A percentile compares a stretch with the other conserved stretches of the same genome.
Evolutionary conservation across 345 rosid species (phyloP).

Genomic region (Citrus mangshanensis): DNA sequence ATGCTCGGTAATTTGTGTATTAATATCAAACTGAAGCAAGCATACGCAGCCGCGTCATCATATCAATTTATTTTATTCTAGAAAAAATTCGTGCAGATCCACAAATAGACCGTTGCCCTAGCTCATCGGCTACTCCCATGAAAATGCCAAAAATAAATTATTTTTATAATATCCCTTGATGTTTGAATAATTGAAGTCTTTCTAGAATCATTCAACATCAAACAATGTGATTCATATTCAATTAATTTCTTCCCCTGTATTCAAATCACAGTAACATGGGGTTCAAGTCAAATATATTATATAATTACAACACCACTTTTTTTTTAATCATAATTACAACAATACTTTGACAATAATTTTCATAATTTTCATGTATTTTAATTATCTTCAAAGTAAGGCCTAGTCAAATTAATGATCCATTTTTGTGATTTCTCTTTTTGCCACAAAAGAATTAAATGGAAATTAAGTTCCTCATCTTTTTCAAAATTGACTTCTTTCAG

Average conservation of each 20-base stretch:
- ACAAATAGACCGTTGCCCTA: background rate
- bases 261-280: background rate
- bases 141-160: background rate
- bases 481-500: background rate
- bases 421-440: too few species aligned
- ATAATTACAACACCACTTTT: background rate
- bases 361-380: background rate
- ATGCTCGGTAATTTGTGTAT: too few species aligned
- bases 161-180: background rate
- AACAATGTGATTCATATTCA: background rate
- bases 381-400: background rate
- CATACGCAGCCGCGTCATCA: background rate
- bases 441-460: background rate
- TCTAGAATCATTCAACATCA: background rate
- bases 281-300: background rate
- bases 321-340: background rate
- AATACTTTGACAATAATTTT: background rate
- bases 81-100: background rate
- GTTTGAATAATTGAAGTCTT: background rate
- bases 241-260: background rate
- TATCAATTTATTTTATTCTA: too few species aligned
- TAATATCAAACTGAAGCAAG: background rate
- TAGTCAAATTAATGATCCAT: background rate
- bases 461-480: background rate
- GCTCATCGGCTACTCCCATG: background rate